phyloP scores from a whole-genome alignment of 352 stramenopile species.

The Phytophthora tentaculata region DNA sequence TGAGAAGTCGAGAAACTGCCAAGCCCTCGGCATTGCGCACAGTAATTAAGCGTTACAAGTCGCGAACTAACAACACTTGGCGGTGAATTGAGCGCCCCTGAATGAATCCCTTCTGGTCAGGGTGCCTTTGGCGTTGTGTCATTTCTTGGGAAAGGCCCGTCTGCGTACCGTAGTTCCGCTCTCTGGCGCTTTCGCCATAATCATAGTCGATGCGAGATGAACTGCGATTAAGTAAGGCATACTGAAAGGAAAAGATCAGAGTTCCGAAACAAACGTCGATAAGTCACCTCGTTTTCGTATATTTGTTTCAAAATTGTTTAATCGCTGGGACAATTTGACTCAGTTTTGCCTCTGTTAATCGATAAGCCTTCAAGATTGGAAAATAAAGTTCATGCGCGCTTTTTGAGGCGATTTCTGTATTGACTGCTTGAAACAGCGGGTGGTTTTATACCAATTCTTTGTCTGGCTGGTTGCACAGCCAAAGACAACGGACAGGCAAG shows the following conservation, averaged over 20 bases:
- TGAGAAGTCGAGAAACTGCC: slow-evolving; percentile 8
- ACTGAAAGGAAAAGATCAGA: slow-evolving; percentile 8
- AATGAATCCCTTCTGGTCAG: slow-evolving; percentile 17
- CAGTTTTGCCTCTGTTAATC: neutral
- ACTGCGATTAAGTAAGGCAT: neutral
- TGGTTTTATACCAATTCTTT: slow-evolving; percentile 20
- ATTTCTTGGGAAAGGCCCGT: slow-evolving; percentile 22
- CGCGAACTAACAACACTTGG: neutral
- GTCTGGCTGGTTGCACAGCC: neutral
- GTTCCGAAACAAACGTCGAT: slow-evolving; percentile 7
- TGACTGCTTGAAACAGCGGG: slow-evolving; percentile 5
- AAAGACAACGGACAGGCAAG: slow-evolving; percentile 26
- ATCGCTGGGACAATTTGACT: neutral
- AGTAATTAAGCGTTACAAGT: neutral
- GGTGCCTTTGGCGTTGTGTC: slow-evolving; percentile 33
- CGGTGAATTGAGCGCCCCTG: neutral
- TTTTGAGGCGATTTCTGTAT: neutral
- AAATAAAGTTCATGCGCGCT: neutral
- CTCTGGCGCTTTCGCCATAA: slow-evolving; percentile 22
- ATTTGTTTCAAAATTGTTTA: neutral
- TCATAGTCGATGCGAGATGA: slow-evolving; percentile 12
- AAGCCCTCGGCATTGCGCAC: neutral
- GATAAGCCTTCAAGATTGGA: neutral
- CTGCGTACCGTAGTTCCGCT: slow-evolving; percentile 21
- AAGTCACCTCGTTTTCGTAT: neutral